Evolutionary conservation across 495 filamentous ascomycete species (phyloP).

Genomic region (Penicillium simplicissimum): DNA sequence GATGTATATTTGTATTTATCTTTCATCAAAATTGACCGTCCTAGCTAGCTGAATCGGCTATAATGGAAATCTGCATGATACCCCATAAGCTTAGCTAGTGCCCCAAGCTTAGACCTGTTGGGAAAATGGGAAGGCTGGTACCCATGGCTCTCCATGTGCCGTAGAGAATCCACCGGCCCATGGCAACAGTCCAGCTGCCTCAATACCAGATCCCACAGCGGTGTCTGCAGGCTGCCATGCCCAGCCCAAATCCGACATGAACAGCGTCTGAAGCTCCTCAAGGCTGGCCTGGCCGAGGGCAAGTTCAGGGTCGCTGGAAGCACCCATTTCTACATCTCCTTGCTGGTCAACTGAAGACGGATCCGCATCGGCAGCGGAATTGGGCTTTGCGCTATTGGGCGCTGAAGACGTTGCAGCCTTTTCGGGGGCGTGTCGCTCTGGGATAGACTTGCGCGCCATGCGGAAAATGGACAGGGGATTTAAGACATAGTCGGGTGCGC

Average conservation of each 20-base stretch:
- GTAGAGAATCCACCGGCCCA: slow-evolving; percentile 32
- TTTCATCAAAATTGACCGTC: neutral
- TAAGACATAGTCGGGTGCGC: slow-evolving; percentile 35
- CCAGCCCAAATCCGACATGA: slow-evolving; percentile 39
- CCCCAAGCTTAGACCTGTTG: slow-evolving; percentile 16
- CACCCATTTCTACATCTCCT: too few relatives aligned
- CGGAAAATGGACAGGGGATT: slow-evolving; percentile 37
- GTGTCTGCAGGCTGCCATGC: slow-evolving; percentile 39
- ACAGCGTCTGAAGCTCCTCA: slow-evolving; percentile 31
- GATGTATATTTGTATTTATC: too few relatives aligned
- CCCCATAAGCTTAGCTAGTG: neutral
- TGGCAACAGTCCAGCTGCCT: slow-evolving; percentile 28
- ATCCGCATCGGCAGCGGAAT: slow-evolving; percentile 13
- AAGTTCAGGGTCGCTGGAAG: neutral
- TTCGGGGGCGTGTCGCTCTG: slow-evolving; percentile 36
- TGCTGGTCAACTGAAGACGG: neutral
- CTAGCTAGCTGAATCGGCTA: too few relatives aligned
- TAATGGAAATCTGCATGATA: neutral
- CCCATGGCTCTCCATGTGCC: slow-evolving; percentile 28
- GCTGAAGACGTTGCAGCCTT: slow-evolving; percentile 22
- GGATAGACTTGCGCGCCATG: slow-evolving; percentile 34
- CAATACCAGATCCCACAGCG: slow-evolving; percentile 31
- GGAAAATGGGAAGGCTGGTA: slow-evolving; percentile 33
- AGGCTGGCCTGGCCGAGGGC: slow-evolving; percentile 22
- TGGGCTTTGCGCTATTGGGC: slow-evolving; percentile 18